These are phyloP conservation scores for Hymenoscyphus occultus DNA, from an alignment of 2,329 filamentous ascomycete genomes.

Conservation along the genomic window DNA sequence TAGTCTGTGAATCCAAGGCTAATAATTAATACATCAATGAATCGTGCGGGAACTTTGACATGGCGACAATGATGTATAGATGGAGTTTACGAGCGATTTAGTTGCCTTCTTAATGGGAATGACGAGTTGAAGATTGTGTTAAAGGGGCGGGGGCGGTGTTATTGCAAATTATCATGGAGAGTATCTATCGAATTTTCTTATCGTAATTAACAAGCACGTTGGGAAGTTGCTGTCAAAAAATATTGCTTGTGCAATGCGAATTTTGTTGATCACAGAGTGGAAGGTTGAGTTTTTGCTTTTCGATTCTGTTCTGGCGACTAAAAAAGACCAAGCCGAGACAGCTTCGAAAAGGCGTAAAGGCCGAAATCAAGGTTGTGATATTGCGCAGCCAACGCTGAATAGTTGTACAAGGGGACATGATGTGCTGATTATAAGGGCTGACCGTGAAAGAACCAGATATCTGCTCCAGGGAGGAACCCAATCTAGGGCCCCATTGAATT, in stretches of 20 bases:
- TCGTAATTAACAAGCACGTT: conserved; percentile 32
- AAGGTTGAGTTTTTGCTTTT: conserved; percentile 32
- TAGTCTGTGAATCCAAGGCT: background rate
- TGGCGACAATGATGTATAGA: background rate
- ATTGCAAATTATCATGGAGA: conserved; percentile 29
- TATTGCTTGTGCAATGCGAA: conserved; percentile 26
- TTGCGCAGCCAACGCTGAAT: conserved; percentile 36
- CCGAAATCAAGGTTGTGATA: conserved; percentile 31
- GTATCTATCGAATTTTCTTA: conserved; percentile 21
- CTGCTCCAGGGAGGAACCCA: conserved; percentile 34
- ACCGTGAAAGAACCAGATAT: conserved; percentile 35
- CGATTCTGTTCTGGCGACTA: conserved; percentile 37
- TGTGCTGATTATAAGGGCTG: conserved; percentile 35
- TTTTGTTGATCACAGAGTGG: conserved; percentile 32
- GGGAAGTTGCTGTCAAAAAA: conserved; percentile 31
- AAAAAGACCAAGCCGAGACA: conserved; percentile 36
- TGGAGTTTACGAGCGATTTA: conserved; percentile 19
- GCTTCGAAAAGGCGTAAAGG: conserved; percentile 31
- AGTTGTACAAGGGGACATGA: conserved; percentile 38
- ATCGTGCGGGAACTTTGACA: background rate
- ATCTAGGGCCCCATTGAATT: conserved; percentile 27
- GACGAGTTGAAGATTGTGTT: conserved; percentile 16
- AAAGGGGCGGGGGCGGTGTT: conserved; percentile 18
- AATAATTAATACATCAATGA: background rate
- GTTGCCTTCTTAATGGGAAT: conserved; percentile 27